Percentiles rank a stretch among this genome's conserved stretches.
Conservation (phyloP, 306 rosid genomes). For the Psophocarpus tetragonolobus region DNA sequence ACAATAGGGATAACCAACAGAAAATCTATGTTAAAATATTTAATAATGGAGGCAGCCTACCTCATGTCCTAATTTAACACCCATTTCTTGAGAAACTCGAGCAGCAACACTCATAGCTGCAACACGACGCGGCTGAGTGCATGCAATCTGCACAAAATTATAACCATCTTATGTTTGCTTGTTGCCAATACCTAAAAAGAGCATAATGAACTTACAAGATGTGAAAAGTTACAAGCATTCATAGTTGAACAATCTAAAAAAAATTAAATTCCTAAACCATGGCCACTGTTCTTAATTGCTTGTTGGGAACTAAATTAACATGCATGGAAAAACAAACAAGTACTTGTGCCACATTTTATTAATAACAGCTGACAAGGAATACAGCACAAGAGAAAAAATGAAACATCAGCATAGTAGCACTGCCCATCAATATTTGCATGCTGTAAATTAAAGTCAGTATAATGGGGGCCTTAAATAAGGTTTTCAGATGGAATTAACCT, state of each 20-base stretch:
- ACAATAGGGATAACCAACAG: constrained; percentile 11
- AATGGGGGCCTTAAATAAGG: constrained; percentile 2
- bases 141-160: constrained; percentile 70
- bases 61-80: constrained; percentile 96
- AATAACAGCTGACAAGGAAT: neutral
- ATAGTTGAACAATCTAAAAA: neutral
- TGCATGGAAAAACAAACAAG: constrained; percentile 7
- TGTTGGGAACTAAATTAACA: neutral
- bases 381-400: constrained; percentile 10
- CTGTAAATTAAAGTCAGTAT: constrained; percentile 4
- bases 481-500: constrained; percentile 16
- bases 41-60: constrained; percentile 38
- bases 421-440: neutral
- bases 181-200: constrained; percentile 19
- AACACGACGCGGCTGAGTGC: constrained; percentile 97
- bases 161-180: neutral
- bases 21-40: constrained; percentile 5
- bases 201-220: neutral
- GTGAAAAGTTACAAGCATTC: constrained; percentile 1
- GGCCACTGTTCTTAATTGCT: neutral
- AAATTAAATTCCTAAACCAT: constrained; percentile 4
- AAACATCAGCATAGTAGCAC: neutral
- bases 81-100: constrained; percentile 97
- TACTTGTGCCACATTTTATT: constrained; percentile 6
- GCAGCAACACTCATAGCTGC: constrained; percentile 99